Conservation (phyloP, 306 rosid genomes). For the Senna tora region DNA sequence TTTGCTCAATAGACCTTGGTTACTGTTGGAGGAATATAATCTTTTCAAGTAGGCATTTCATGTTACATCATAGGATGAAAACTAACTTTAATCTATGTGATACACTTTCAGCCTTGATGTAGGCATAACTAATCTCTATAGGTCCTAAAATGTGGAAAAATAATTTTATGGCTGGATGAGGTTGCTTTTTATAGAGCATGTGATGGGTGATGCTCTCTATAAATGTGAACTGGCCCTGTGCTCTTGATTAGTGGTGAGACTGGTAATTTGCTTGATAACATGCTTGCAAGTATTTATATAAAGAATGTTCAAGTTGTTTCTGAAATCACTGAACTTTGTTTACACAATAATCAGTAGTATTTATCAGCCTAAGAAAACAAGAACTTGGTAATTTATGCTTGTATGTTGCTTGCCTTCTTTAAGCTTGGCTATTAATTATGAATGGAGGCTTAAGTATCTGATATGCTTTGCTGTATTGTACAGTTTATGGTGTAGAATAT, state of each 20-base stretch:
- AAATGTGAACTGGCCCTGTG: constrained; percentile 24
- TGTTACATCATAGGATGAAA: constrained; percentile 12
- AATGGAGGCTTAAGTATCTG: constrained; percentile 34
- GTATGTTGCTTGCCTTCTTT: neutral
- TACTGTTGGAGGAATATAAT: constrained; percentile 9
- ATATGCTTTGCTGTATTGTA: constrained; percentile 36
- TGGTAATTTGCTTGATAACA: constrained; percentile 8
- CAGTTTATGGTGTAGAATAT: constrained; percentile 95
- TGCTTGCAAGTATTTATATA: neutral
- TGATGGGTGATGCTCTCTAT: neutral
- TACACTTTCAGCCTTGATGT: neutral
- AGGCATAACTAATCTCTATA: constrained; percentile 3
- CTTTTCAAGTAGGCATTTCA: neutral
- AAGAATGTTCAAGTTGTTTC: constrained; percentile 19
- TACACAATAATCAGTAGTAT: neutral
- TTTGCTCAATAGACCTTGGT: neutral
- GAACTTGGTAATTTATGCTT: neutral
- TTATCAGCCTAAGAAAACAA: neutral
- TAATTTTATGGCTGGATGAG: constrained; percentile 23
- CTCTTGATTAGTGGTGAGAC: neutral
- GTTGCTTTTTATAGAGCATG: constrained; percentile 11
- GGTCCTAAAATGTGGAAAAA: neutral
- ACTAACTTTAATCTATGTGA: constrained; percentile 10
- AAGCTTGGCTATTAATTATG: neutral
- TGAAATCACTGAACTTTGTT: constrained; percentile 10